Evolutionary conservation across 1,284 basidiomycete genomes (phyloP), one percentile per base, ranked within the genome.

Genomic region (Tranzscheliella williamsii): DNA sequence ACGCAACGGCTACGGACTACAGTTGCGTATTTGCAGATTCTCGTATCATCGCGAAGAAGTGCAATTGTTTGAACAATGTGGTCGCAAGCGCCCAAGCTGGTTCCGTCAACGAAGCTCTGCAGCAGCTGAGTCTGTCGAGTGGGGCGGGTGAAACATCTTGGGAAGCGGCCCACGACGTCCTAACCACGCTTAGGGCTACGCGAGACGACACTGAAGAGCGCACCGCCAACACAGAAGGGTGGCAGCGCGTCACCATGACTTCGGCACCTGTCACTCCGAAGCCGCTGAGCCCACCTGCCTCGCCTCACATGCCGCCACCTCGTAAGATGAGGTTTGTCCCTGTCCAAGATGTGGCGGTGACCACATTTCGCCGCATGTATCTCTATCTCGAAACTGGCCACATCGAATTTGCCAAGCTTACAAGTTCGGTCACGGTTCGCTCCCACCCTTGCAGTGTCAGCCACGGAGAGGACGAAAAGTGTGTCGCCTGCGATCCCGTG

Each of bases 311-410:
- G 9, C 27, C 27, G 27, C 9, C 27, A 29, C 11, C 27, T 29
- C 9, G 27, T 11, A 29, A 29, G 27, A 26, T 32, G 5, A 26
- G 17, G 12, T 46, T 24, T 23, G 27, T 42, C 22, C 36, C 44
- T 13, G 27, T 48, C 11, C 5, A 8, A 3, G 22, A 20, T 11
- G 30, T 48, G 4, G 33, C 47, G 1, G 27, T 44, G 11, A 54
- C 55, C 9, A 64, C 55, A 9, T 21, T 58, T 23, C 42, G 30
- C 1, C 40, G 46, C 1, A 31, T 64, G 2, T 13, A 58, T 2
- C 24, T 51, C 2, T 64, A 18, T n/a, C 30, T 54, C 4, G 42
- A 54, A 9, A 64, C 61, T 0, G 49, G 50, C 0, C 24, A 44
- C n/a, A 51, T 64, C 32, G 41, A 33, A 15, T 42, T 42, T 27